Evolutionary conservation across 2,329 filamentous ascomycete species (phyloP).

Genomic region (Xylogone sp.): DNA sequence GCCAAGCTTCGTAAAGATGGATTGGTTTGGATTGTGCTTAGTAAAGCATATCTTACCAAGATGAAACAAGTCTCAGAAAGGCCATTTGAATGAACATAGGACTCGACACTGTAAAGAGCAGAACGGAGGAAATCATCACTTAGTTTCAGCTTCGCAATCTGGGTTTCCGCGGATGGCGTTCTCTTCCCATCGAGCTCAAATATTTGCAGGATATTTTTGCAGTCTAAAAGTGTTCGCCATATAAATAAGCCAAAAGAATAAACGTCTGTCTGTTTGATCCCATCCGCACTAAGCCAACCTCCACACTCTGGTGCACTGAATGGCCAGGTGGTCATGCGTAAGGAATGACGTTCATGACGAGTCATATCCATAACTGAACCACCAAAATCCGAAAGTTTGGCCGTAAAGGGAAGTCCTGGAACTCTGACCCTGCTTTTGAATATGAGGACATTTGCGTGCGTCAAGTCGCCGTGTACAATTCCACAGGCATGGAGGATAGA

Average conservation of each 20-base stretch:
- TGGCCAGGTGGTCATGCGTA: background rate
- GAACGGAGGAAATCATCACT: too few relatives aligned
- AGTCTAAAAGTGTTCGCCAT: slow-evolving; percentile 2
- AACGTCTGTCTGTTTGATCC: slow-evolving; percentile 2
- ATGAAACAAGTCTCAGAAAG: too few relatives aligned
- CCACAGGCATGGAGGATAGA: slow-evolving; percentile 8
- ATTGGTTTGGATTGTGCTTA: background rate
- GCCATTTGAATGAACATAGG: too few relatives aligned
- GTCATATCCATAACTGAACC: slow-evolving; percentile 6
- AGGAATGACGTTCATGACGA: background rate
- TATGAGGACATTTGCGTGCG: slow-evolving; percentile 8
- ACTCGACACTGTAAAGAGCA: background rate
- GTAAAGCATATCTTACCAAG: background rate
- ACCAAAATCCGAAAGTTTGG: slow-evolving; percentile 5
- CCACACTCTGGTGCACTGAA: slow-evolving; percentile 1
- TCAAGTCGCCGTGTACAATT: slow-evolving; percentile 10
- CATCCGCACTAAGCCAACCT: background rate
- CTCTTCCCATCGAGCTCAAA: too few relatives aligned
- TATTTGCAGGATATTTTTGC: background rate
- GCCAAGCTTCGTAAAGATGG: background rate
- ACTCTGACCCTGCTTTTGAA: background rate
- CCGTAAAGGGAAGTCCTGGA: slow-evolving; percentile 1
- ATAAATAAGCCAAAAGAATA: slow-evolving; percentile 4
- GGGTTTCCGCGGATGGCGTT: too few relatives aligned
- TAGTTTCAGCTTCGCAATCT: too few relatives aligned